phyloP scores from a whole-genome alignment of 352 stramenopile genomes.

The Pythium insidiosum region DNA sequence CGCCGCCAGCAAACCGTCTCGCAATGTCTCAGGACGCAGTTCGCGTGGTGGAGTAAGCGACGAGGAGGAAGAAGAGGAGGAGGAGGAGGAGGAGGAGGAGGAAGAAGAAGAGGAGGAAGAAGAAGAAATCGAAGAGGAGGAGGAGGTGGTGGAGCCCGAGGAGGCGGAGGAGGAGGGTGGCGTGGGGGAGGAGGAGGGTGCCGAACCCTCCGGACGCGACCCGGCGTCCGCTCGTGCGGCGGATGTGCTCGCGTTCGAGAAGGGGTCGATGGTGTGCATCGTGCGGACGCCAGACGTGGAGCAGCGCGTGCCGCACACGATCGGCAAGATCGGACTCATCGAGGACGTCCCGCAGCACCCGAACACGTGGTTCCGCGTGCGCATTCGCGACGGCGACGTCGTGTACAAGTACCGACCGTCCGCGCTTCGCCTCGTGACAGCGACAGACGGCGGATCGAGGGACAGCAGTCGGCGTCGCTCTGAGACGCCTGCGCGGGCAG shows the following conservation, averaged over 20 bases:
- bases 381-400: conserved; percentile 76
- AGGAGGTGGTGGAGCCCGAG: conserved; percentile 16
- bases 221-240: conserved; percentile 5
- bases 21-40: too few relatives aligned
- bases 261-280: conserved; percentile 63
- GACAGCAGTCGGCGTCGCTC: too few relatives aligned
- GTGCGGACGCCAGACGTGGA: conserved; percentile 70
- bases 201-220: not conserved
- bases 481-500: too few relatives aligned
- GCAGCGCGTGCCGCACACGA: conserved; percentile 74
- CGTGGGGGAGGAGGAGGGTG: conserved; percentile 4
- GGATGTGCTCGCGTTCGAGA: conserved; percentile 46
- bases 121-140: conserved; percentile 18
- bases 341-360: conserved; percentile 77
- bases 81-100: conserved; percentile 24
- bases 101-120: conserved; percentile 17
- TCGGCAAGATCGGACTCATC: conserved; percentile 71
- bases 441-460: too few relatives aligned
- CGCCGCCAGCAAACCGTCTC: conserved; percentile 45
- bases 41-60: conserved; percentile 32
- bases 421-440: conserved; percentile 40
- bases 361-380: conserved; percentile 85
- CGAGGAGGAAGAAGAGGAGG: conserved; percentile 43
- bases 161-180: not conserved
- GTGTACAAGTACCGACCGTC: conserved; percentile 85